A percentile compares a stretch with the other conserved stretches of the same genome.
Evolutionary conservation across 768 basidiomycete species (phyloP).

Genomic region (Dioszegia aurantiaca): DNA sequence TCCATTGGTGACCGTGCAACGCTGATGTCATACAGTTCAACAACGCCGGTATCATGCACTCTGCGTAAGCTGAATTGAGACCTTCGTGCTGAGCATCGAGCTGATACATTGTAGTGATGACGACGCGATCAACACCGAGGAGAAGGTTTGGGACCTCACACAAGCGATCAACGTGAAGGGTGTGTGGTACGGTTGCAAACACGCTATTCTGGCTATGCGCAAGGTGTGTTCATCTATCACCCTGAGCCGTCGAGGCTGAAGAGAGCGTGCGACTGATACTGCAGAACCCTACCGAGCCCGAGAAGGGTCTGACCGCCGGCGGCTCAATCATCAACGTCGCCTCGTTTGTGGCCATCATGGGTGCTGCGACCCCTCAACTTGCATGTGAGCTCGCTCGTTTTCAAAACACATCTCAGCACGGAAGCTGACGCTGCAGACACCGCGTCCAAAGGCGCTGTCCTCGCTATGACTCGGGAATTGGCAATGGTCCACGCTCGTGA

Average conservation of each 20-base stretch:
- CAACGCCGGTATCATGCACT: slow-evolving; percentile 99
- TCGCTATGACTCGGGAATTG: slow-evolving; percentile 95
- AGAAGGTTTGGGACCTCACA: slow-evolving; percentile 76
- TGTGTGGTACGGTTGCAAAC: slow-evolving; percentile 99
- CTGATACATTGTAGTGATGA: slow-evolving; percentile 61
- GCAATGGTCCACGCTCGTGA: slow-evolving; percentile 97
- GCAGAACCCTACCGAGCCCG: slow-evolving; percentile 74
- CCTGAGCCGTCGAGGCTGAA: too few relatives aligned
- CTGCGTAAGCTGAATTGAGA: slow-evolving; percentile 55
- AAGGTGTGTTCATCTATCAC: slow-evolving; percentile 52
- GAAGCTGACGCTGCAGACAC: slow-evolving; percentile 63
- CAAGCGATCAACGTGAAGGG: slow-evolving; percentile 92
- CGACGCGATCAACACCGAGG: slow-evolving; percentile 92
- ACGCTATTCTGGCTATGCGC: slow-evolving; percentile 95
- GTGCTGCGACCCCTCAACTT: slow-evolving; percentile 96
- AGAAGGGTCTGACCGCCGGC: slow-evolving; percentile 69
- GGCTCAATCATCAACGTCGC: slow-evolving; percentile 95
- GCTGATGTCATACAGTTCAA: slow-evolving; percentile 65
- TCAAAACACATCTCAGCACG: neutral
- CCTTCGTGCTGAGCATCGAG: neutral
- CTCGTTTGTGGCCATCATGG: slow-evolving; percentile 91
- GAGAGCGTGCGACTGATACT: too few relatives aligned
- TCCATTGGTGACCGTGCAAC: neutral
- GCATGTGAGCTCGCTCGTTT: slow-evolving; percentile 66
- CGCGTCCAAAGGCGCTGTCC: slow-evolving; percentile 95